phyloP scores from a whole-genome alignment of 768 basidiomycete genomes.

The Boletus insuetus region DNA sequence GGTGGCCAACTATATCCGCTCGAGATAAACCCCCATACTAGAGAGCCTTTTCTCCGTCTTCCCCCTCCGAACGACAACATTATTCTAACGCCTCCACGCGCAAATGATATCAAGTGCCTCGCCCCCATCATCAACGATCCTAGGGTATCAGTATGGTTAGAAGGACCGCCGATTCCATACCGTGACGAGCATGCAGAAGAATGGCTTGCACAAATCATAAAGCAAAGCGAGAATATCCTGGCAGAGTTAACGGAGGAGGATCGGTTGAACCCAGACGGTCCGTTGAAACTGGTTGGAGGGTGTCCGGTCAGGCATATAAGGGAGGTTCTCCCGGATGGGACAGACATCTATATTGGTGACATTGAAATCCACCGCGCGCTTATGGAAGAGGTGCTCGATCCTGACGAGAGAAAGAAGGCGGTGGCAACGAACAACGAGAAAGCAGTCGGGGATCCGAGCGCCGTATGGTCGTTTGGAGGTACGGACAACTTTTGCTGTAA shows the following conservation, averaged over 20 bases:
- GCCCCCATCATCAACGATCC: constrained; percentile 48
- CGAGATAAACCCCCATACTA: constrained; percentile 39
- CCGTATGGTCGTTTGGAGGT: constrained; percentile 66
- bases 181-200: constrained; percentile 35
- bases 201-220: constrained; percentile 33
- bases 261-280: constrained; percentile 15
- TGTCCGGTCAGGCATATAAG: constrained; percentile 53
- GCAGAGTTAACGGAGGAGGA: constrained; percentile 19
- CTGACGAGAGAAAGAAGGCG: constrained; percentile 34
- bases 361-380: constrained; percentile 23
- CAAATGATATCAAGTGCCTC: constrained; percentile 39
- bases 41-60: constrained; percentile 57
- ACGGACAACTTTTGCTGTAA: constrained; percentile 10
- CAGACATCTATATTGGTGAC: constrained; percentile 51
- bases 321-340: constrained; percentile 54
- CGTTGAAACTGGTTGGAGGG: constrained; percentile 34
- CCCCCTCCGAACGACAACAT: constrained; percentile 48
- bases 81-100: constrained; percentile 58
- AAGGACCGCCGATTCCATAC: constrained; percentile 56
- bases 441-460: constrained; percentile 48
- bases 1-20: constrained; percentile 36
- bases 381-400: constrained; percentile 34
- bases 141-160: constrained; percentile 43
- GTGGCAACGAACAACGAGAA: constrained; percentile 41
- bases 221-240: constrained; percentile 22